A percentile compares a stretch with the other conserved stretches of the same genome.
These are phyloP conservation scores for Ehretia macrophylla DNA, from an alignment of 257 asterid species.

Conservation along the genomic window DNA sequence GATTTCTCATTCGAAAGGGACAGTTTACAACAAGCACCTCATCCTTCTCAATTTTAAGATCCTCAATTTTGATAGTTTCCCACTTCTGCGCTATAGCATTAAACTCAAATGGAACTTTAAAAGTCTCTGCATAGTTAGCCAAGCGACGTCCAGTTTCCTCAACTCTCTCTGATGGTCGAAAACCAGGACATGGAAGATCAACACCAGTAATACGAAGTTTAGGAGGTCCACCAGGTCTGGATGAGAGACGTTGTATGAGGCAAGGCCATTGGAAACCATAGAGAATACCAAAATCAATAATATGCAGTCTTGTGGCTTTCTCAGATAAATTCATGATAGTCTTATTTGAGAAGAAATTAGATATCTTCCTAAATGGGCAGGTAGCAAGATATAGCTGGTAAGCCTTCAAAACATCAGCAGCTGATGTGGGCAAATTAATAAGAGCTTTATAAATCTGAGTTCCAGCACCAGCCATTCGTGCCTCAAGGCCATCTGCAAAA, in stretches of 20 bases:
- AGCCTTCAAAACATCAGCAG: slow-evolving; percentile 36
- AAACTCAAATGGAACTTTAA: slow-evolving; percentile 38
- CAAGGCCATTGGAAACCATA: slow-evolving; percentile 52
- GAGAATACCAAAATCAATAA: slow-evolving; percentile 41
- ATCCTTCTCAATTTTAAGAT: slow-evolving; percentile 30
- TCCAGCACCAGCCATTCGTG: slow-evolving; percentile 44
- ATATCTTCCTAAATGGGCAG: slow-evolving; percentile 40
- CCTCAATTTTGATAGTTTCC: slow-evolving; percentile 37
- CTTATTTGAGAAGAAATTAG: slow-evolving; percentile 36
- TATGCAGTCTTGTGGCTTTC: slow-evolving; percentile 28
- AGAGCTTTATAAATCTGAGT: slow-evolving; percentile 35
- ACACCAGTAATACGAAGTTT: slow-evolving; percentile 44
- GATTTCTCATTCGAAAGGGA: slow-evolving; percentile 28
- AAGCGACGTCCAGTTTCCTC: slow-evolving; percentile 47
- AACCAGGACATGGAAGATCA: slow-evolving; percentile 42
- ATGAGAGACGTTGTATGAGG: slow-evolving; percentile 37
- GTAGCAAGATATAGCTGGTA: slow-evolving; percentile 42
- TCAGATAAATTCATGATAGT: slow-evolving; percentile 27
- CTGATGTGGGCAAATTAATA: slow-evolving; percentile 28
- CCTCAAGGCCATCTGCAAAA: slow-evolving; percentile 41
- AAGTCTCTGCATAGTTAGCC: slow-evolving; percentile 34
- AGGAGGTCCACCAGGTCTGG: slow-evolving; percentile 40
- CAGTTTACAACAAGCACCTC: slow-evolving; percentile 41
- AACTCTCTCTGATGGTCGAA: slow-evolving; percentile 37
- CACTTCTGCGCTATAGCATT: slow-evolving; percentile 42